Evolutionary conservation across 306 rosid genomes (phyloP).

Genomic region (Cicer judaicum): DNA sequence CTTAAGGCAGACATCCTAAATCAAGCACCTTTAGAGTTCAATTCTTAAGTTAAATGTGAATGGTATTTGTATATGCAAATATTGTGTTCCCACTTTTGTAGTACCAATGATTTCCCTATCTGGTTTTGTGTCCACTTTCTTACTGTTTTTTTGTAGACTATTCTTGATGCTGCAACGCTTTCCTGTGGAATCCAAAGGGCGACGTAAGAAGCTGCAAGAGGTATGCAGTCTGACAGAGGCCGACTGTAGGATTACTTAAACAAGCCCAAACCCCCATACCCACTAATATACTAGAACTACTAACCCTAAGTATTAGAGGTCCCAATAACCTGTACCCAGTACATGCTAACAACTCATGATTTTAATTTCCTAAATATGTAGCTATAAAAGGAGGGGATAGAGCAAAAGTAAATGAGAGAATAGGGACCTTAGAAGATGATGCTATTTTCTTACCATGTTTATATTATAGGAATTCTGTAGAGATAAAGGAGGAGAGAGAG

Average conservation of each 20-base stretch:
- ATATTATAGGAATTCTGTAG: background rate
- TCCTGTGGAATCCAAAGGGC: constrained; percentile 92
- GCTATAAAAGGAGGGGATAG: too few relatives aligned
- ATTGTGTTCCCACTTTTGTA: constrained; percentile 2
- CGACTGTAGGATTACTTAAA: background rate
- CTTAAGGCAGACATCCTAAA: constrained; percentile 9
- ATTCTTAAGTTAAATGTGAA: constrained; percentile 48
- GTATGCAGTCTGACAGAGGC: constrained; percentile 49
- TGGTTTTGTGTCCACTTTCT: constrained; percentile 17
- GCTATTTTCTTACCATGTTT: background rate
- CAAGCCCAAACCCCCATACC: background rate
- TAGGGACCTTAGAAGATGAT: background rate
- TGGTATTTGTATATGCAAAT: constrained; percentile 8
- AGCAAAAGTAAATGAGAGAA: too few relatives aligned
- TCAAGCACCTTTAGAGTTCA: constrained; percentile 14
- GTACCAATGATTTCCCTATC: constrained; percentile 20
- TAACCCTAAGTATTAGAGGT: background rate
- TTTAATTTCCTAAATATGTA: background rate
- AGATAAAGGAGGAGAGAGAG: background rate
- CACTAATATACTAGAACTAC: background rate
- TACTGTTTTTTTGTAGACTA: constrained; percentile 60
- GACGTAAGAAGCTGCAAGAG: constrained; percentile 95
- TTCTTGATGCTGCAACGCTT: constrained; percentile 94
- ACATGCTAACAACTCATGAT: background rate
- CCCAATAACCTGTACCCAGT: background rate